Evolutionary conservation across 306 rosid species (phyloP).

Genomic region (Trichosanthes cucumerina): DNA sequence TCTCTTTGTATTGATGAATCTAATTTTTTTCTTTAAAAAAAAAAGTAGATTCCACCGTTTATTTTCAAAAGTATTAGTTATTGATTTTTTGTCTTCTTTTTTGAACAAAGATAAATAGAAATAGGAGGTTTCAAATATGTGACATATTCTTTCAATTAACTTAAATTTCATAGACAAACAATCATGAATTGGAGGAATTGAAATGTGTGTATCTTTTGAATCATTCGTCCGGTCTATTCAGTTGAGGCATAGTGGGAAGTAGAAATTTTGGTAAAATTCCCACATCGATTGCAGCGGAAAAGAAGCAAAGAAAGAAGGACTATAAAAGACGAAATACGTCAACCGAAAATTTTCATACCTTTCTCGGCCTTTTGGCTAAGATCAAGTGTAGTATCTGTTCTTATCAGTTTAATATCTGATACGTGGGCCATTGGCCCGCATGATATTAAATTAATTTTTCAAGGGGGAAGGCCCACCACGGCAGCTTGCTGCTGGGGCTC

Average conservation of each 20-base stretch:
- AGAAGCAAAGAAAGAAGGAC: background rate
- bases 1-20: too few species aligned
- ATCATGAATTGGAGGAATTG: background rate
- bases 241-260: too few species aligned
- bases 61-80: too few species aligned
- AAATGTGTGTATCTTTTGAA: background rate
- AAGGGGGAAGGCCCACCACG: background rate
- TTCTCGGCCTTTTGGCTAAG: background rate
- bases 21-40: too few species aligned
- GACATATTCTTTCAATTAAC: too few species aligned
- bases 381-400: background rate
- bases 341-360: background rate
- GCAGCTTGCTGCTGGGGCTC: background rate
- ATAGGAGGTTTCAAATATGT: background rate
- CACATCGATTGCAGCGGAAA: background rate
- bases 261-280: background rate
- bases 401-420: background rate
- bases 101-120: too few species aligned
- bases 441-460: background rate
- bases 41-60: too few species aligned
- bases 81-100: too few species aligned
- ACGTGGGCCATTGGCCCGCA: background rate
- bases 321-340: background rate
- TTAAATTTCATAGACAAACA: background rate
- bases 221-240: too few species aligned